These are phyloP conservation scores for Yarrowia alimentaria DNA, from an alignment of 805 yeast species.

Conservation along the genomic window DNA sequence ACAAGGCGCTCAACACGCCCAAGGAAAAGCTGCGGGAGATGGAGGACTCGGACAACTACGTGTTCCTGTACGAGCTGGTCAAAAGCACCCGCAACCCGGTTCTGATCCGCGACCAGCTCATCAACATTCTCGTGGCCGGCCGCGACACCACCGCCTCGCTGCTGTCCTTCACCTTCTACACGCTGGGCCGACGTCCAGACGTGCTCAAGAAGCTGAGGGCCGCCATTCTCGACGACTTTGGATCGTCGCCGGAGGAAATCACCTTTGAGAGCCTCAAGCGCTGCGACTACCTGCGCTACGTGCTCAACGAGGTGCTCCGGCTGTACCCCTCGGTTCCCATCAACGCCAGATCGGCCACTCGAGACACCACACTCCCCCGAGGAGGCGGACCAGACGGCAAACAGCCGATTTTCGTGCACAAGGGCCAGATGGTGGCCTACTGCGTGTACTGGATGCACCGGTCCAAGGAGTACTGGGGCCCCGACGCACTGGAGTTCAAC, in stretches of 20 bases:
- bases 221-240: conserved; percentile 42
- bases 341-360: conserved; percentile 48
- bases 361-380: conserved; percentile 49
- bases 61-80: conserved; percentile 50
- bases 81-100: conserved; percentile 51
- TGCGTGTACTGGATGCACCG: conserved; percentile 47
- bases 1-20: conserved; percentile 44
- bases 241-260: conserved; percentile 35
- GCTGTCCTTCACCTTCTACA: conserved; percentile 47
- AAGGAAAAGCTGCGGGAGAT: conserved; percentile 33
- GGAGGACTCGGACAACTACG: conserved; percentile 43
- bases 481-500: conserved; percentile 44
- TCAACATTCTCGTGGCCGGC: conserved; percentile 54
- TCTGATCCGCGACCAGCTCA: conserved; percentile 50
- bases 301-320: conserved; percentile 50
- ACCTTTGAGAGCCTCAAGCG: conserved; percentile 51
- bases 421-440: conserved; percentile 47
- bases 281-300: conserved; percentile 48
- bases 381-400: conserved; percentile 50
- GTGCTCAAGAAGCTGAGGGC: conserved; percentile 41
- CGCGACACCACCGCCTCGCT: conserved; percentile 56
- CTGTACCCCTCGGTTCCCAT: conserved; percentile 53
- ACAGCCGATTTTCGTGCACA: conserved; percentile 45
- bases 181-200: conserved; percentile 44
- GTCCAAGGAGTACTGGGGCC: conserved; percentile 44